phyloP scores from a whole-genome alignment of 331 rosid species.

The Quercus phellos region DNA sequence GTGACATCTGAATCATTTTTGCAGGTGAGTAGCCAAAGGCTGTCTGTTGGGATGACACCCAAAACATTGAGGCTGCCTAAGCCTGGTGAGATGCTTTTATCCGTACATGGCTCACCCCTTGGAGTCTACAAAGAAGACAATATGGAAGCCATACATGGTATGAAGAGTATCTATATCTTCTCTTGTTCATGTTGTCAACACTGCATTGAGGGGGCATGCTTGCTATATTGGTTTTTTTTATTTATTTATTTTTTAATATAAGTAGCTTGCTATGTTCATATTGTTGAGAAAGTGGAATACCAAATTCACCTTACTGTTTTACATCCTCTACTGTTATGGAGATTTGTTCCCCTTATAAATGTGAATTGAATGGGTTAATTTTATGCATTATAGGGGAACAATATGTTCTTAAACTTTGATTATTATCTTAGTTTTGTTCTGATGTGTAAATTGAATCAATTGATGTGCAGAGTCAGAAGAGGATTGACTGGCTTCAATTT shows the following conservation, averaged over 20 bases:
- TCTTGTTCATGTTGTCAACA: conserved; percentile 6
- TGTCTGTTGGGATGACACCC: conserved; percentile 84
- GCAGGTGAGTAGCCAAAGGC: conserved; percentile 70
- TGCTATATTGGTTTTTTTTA: background rate
- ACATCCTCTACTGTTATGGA: background rate
- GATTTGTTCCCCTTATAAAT: background rate
- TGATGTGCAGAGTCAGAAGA: conserved; percentile 68
- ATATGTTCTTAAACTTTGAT: background rate
- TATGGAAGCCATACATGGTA: conserved; percentile 92
- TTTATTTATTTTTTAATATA: too few species aligned
- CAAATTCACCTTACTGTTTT: background rate
- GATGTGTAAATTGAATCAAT: conserved; percentile 16
- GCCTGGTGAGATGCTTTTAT: conserved; percentile 89
- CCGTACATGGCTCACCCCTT: conserved; percentile 86
- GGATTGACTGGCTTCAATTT: conserved; percentile 34
- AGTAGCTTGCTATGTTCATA: background rate
- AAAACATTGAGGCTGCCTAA: conserved; percentile 71
- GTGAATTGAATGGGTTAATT: background rate
- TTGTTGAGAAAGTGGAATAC: background rate
- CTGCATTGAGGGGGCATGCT: background rate
- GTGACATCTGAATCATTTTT: background rate
- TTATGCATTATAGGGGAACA: background rate
- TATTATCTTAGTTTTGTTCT: conserved; percentile 16
- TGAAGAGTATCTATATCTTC: conserved; percentile 2
- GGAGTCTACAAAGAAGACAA: conserved; percentile 80